Conservation (phyloP, 495 filamentous ascomycete genomes). For the Hyaloscypha finlandica region DNA sequence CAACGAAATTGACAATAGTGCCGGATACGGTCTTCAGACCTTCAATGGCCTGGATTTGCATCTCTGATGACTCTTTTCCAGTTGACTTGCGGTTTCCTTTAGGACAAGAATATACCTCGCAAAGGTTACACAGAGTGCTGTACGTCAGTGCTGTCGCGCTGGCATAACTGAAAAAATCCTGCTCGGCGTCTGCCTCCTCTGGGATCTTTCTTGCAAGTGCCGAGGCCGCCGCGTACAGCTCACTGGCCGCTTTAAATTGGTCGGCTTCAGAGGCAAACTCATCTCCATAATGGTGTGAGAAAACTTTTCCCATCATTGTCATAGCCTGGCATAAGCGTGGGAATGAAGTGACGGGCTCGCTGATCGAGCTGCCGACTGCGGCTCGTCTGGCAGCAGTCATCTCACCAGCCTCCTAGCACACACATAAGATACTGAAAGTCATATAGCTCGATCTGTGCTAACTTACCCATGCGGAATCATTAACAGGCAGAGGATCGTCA, state of each 20-base stretch:
- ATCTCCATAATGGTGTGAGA: slow-evolving; percentile 33
- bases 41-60: slow-evolving; percentile 32
- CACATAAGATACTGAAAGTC: not conserved
- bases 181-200: slow-evolving; percentile 19
- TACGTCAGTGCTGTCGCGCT: slow-evolving; percentile 20
- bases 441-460: not conserved
- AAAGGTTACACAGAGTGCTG: slow-evolving; percentile 30
- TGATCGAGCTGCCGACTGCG: slow-evolving; percentile 18
- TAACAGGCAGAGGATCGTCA: slow-evolving; percentile 42
- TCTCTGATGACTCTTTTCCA: slow-evolving; percentile 12
- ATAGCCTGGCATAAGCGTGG: slow-evolving; percentile 46
- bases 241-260: slow-evolving; percentile 21
- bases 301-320: slow-evolving; percentile 42
- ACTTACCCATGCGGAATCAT: slow-evolving; percentile 48
- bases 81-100: not conserved
- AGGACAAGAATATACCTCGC: slow-evolving; percentile 30
- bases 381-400: slow-evolving; percentile 12
- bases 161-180: slow-evolving; percentile 21
- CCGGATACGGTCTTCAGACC: slow-evolving; percentile 33
- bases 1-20: slow-evolving; percentile 27
- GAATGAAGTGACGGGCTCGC: slow-evolving; percentile 35
- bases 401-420: slow-evolving; percentile 24
- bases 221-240: slow-evolving; percentile 34
- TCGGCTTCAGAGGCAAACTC: slow-evolving; percentile 19
- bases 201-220: slow-evolving; percentile 18